A percentile compares a stretch with the other conserved stretches of the same genome.
phyloP scores from a whole-genome alignment of 129 eudicot species.

The Ambrosia artemisiifolia region DNA sequence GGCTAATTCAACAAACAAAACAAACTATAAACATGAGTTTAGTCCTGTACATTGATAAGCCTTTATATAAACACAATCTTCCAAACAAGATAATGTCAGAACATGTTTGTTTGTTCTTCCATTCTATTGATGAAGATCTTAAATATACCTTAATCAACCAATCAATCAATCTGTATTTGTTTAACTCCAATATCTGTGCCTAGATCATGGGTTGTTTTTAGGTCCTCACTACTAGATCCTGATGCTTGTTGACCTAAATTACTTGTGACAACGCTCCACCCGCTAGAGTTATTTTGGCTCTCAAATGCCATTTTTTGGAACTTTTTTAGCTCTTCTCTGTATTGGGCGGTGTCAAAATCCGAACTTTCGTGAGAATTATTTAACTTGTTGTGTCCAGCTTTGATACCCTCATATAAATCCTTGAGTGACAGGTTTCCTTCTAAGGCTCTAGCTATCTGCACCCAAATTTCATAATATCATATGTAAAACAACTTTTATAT shows the following conservation, averaged over 20 bases:
- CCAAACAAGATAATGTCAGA: background rate
- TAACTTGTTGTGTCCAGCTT: constrained; percentile 36
- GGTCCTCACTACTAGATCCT: constrained; percentile 60
- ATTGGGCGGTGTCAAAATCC: constrained; percentile 56
- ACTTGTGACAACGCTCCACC: constrained; percentile 53
- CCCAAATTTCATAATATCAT: background rate
- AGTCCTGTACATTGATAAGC: constrained; percentile 7
- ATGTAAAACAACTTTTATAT: background rate
- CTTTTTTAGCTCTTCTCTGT: constrained; percentile 56
- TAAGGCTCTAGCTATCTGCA: constrained; percentile 61
- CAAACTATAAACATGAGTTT: constrained; percentile 2
- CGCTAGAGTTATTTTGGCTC: constrained; percentile 46
- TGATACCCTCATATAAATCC: constrained; percentile 42
- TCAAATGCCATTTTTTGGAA: constrained; percentile 68
- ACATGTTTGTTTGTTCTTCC: background rate
- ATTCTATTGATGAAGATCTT: background rate
- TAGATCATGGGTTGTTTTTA: constrained; percentile 22
- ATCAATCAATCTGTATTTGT: constrained; percentile 11
- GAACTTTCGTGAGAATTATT: constrained; percentile 53
- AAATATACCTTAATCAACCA: constrained; percentile 13
- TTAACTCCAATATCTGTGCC: constrained; percentile 18
- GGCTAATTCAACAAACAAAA: constrained; percentile 9
- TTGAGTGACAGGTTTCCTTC: constrained; percentile 67
- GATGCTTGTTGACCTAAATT: constrained; percentile 57
- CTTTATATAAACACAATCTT: constrained; percentile 1